Evolutionary conservation across 768 basidiomycete genomes (phyloP).

Genomic region (Xerocomellus amylosporus): DNA sequence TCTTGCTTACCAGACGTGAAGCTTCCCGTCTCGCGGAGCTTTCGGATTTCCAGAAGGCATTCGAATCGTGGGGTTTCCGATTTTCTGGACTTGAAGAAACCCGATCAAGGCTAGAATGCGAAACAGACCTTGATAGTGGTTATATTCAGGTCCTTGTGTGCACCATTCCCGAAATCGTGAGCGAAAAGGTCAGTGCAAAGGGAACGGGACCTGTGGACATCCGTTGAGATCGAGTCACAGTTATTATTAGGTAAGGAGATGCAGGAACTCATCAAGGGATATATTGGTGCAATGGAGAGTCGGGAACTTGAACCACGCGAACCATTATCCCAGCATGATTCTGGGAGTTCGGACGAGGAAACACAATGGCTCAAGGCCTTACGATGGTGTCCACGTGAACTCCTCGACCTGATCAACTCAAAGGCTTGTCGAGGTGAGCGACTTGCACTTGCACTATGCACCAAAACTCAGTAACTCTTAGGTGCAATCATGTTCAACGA

Average conservation of each 20-base stretch:
- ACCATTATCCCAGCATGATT: constrained; percentile 9
- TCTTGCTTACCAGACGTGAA: constrained; percentile 69
- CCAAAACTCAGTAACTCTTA: constrained; percentile 32
- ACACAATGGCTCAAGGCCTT: constrained; percentile 65
- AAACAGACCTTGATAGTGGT: constrained; percentile 24
- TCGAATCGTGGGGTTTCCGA: constrained; percentile 68
- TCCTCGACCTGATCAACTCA: constrained; percentile 86
- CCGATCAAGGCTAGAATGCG: constrained; percentile 19
- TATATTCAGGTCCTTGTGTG: constrained; percentile 67
- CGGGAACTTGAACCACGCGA: constrained; percentile 35
- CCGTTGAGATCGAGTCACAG: constrained; percentile 34
- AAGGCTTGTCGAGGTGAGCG: constrained; percentile 89
- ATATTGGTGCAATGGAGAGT: constrained; percentile 58
- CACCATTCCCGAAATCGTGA: constrained; percentile 65
- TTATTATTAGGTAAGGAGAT: constrained; percentile 69
- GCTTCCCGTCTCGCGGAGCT: constrained; percentile 46
- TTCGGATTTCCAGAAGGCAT: constrained; percentile 42
- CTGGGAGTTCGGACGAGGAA: constrained; percentile 18
- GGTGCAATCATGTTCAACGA: constrained; percentile 99
- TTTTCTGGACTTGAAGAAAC: constrained; percentile 41
- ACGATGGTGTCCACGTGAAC: constrained; percentile 76
- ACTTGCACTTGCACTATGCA: not conserved
- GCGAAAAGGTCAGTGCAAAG: constrained; percentile 52
- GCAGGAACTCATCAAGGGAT: constrained; percentile 70
- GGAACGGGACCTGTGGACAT: not conserved